Base-by-base conservation (phyloP, 495 filamentous ascomycete genomes). In the Penicillium parvum region DNA sequence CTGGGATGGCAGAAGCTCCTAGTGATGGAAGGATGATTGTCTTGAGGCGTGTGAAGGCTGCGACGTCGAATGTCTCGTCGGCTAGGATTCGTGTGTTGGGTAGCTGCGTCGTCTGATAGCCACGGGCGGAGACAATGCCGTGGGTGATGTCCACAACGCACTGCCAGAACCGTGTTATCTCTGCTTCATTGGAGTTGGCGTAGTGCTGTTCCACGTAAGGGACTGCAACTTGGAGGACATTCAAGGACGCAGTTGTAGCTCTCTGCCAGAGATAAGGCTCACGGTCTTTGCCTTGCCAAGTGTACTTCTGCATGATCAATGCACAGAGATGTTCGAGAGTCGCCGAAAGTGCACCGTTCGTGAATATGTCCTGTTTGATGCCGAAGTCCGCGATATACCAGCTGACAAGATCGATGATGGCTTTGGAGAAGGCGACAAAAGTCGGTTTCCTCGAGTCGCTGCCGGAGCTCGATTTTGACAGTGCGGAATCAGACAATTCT, bases 371-470 rank as follows among this genome's bases (percentile, higher is more conserved):
- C 20, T 60, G 50, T 30, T 84, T 81, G 7, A 72, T 65, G 4
- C 81, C 79, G 41, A 88, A 79, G 12, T 75, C 66, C 14, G 79
- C 55, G 14, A 90, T 66, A 19, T 91, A 74, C 36, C 66, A 71
- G 51, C 83, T 73, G 0, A 91, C 60, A 23, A 90, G 72, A 11
- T 74, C 69, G 68, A 94, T 92, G 32, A 82, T 74, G 15, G 79
- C 74, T 57, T 84, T 88, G 0, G 90, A 90, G 54, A 97, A 77
- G 12, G 92, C 89, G 35, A 98, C 79, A 56, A 86, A 96, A 1
- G 86, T 89, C 2, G 85, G 82, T 46, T 72, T 77, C 39, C 66
- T 56, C 12, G 63, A 53, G 43, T 69, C 61, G 34, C 40, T 50
- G 16, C 54, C 53, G 1, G 55, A 45, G 6, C 53, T 59, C 68